Base-by-base conservation (phyloP, 2,329 filamentous ascomycete genomes). In the Lachnellula arida region DNA sequence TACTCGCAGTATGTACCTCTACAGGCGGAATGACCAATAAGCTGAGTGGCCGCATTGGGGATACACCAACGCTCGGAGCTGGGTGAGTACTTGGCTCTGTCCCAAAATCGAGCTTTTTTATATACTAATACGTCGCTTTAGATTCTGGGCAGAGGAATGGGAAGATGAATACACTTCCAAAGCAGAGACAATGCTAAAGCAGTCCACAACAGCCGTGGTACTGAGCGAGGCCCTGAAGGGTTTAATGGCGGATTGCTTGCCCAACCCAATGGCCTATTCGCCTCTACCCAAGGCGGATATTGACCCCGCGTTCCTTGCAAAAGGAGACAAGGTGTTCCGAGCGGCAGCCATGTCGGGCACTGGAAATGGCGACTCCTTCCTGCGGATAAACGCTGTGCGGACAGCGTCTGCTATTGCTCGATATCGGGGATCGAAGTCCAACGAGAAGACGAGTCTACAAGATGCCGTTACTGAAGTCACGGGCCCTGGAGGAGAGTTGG, bases 111-210 rank as follows among this genome's bases (percentile, higher is more conserved):
- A 32, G 9, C 28, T 4, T 32, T 9, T 12, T 4, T 1, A 32
- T 32, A 11, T 32, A 9, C 28, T 32, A 32, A 32, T 28, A 9
- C 28, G 4, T 32, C 2, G 28, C 28, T 32, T 32, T 4, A 32
- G 28, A 0, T 96, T 91, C 71, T 96, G 91, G 90, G 90, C 91
- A 0, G 91, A 95, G 69, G 82, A 91, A 63, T 96, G 90, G 90
- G 81, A 86, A 54, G 72, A 76, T 2, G 71, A 71, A 1, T 70
- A 73, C 39, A 65, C 70, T 6, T 72, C 68, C 1, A 59, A 54
- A 17, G 52, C 40, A 54, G 62, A 65, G 55, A 55, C 42, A 17
- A 28, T 60, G 7, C 15, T 63, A 28, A 57, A 42, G 11, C 60
- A 61, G 52, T 46, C 60, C 19, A 59, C 71, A 0, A 72, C 72